Evolutionary conservation across 2,329 filamentous ascomycete genomes (phyloP), one percentile per base, ranked within the genome.

Genomic region (Hymenoscyphus infarciens): DNA sequence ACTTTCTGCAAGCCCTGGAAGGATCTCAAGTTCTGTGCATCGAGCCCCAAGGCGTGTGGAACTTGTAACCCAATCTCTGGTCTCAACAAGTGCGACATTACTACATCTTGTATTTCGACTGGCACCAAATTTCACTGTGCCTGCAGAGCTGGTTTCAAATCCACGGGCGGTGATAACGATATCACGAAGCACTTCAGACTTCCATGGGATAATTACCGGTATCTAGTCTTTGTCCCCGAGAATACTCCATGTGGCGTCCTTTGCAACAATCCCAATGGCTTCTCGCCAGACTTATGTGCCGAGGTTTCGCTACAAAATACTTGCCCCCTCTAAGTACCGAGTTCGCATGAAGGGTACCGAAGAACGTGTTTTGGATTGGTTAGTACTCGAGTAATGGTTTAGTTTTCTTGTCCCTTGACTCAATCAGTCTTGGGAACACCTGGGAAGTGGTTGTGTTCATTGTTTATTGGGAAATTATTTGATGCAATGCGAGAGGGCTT

Each of bases 1-100:
- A 22, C 56, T 19, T 58, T 49, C 39, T 58, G 56, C 33, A 27
- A 22, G 5, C 56, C 56, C 5, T 58, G 56, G 56, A 58, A 58
- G 16, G 38, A 42, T 11, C 19, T 58, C 56, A 45, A 58, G 22
- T 45, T 45, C 39, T 58, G 56, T 45, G 25, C 38, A 5, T 25
- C 56, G 35, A 58, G 16, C 15, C 19, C 56, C 7, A 39, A 42
- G 7, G 10, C 56, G 5, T 58, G 56, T 45, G 56, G 56, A 7
- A 58, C 56, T 10, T 58, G 56, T 25, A 58, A 49, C 39, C 56
- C 56, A 8, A 29, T 45, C 22, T 58, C 56, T 31, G 56, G 56
- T 42, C 35, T 45, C 35, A 58, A 58, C 35, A 58, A 58, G 33
- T 58, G 56, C n/a, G 56, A 58, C 45, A 58, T 58, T 45, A 58